A percentile compares a stretch with the other conserved stretches of the same genome.
These are phyloP conservation scores for Penicillium crystallinum DNA, from an alignment of 495 filamentous ascomycete genomes.

Conservation along the genomic window DNA sequence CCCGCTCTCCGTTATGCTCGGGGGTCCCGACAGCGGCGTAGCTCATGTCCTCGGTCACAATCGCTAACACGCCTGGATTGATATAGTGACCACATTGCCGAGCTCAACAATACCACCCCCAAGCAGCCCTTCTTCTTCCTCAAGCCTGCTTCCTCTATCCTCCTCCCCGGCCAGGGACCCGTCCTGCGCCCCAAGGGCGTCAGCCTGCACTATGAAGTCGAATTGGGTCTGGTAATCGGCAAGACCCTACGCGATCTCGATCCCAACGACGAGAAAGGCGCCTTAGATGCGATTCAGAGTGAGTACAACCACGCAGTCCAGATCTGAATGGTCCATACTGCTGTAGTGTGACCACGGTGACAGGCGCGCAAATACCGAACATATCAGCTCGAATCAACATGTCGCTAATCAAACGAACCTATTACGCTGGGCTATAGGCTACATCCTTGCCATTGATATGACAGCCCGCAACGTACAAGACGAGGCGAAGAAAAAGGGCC, in stretches of 20 bases:
- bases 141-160: constrained; percentile 81
- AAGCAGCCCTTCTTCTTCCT: constrained; percentile 98
- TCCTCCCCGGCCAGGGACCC: constrained; percentile 72
- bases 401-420: neutral
- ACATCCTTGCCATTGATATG: constrained; percentile 87
- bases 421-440: constrained; percentile 47
- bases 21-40: neutral
- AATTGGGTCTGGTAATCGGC: constrained; percentile 83
- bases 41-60: neutral
- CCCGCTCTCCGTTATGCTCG: constrained; percentile 1
- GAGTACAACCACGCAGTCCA: constrained; percentile 10
- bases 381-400: neutral
- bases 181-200: constrained; percentile 77
- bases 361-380: neutral
- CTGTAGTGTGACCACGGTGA: neutral
- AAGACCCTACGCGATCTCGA: constrained; percentile 70
- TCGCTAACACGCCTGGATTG: constrained; percentile 3
- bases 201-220: constrained; percentile 90
- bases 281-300: constrained; percentile 48
- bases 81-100: constrained; percentile 81
- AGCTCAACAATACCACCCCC: constrained; percentile 79
- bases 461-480: constrained; percentile 90
- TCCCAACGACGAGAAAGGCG: constrained; percentile 50
- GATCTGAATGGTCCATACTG: neutral
- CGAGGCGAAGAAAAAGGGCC: constrained; percentile 90